phyloP scores from a whole-genome alignment of 179 eudicot genomes.

The Beta lomatogona region DNA sequence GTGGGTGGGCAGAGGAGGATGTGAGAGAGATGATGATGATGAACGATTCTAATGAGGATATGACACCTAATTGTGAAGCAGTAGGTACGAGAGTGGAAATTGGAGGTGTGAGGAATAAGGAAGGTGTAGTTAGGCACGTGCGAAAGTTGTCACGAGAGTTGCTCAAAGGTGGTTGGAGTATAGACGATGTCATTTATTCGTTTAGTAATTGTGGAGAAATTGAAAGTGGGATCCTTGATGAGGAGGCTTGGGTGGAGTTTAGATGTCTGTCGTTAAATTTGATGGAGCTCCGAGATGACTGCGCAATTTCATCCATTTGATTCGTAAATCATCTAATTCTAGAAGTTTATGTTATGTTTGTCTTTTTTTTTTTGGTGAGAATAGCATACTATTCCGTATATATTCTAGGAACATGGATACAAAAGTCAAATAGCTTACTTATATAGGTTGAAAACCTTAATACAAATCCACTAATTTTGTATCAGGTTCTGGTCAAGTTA shows the following conservation, averaged over 20 bases:
- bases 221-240: constrained; percentile 9
- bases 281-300: neutral
- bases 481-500: too few species aligned
- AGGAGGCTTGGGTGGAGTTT: constrained; percentile 6
- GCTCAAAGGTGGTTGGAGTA: constrained; percentile 37
- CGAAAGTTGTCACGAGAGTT: constrained; percentile 31
- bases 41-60: constrained; percentile 19
- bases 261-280: neutral
- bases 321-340: too few species aligned
- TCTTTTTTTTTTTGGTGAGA: too few species aligned
- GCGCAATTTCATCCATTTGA: too few species aligned
- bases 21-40: constrained; percentile 43
- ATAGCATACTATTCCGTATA: too few species aligned
- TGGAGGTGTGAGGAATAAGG: constrained; percentile 9
- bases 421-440: too few species aligned
- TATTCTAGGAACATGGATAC: too few species aligned
- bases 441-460: too few species aligned
- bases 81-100: neutral
- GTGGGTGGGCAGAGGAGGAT: constrained; percentile 41
- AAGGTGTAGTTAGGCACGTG: constrained; percentile 36
- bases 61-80: neutral
- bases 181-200: constrained; percentile 39
- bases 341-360: too few species aligned
- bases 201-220: constrained; percentile 17
- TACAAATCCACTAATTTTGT: too few species aligned